A percentile compares a stretch with the other conserved stretches of the same genome.
Conservation (phyloP, 192 early-diverging fungal species). For the Linnemannia zychae region DNA sequence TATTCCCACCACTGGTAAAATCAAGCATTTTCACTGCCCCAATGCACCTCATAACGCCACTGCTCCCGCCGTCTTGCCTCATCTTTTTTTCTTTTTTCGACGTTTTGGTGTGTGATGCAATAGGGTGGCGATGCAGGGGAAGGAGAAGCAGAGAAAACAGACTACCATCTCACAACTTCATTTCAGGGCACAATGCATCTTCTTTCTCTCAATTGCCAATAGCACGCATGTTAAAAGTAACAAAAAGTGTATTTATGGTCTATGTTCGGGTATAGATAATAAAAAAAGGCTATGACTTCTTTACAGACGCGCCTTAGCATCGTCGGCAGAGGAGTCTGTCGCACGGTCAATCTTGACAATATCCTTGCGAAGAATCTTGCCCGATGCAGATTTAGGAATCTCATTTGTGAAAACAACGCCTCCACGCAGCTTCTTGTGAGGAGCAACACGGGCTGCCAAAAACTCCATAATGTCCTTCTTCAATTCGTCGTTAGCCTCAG, state of each 20-base stretch:
- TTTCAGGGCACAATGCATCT: background rate
- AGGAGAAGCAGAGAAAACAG: background rate
- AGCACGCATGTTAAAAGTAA: background rate
- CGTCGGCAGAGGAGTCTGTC: conserved; percentile 1
- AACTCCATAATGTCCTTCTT: conserved; percentile 67
- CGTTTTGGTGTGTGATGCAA: background rate
- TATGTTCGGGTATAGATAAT: background rate
- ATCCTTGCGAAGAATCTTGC: conserved; percentile 86
- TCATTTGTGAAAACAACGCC: conserved; percentile 78
- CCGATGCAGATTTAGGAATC: conserved; percentile 86
- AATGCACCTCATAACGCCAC: background rate
- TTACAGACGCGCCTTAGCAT: conserved; percentile 16
- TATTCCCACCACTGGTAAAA: background rate
- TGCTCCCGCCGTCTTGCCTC: background rate
- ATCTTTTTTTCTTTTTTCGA: background rate
- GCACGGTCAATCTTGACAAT: conserved; percentile 59
- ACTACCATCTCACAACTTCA: background rate
- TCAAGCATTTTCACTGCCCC: background rate
- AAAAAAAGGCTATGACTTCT: background rate
- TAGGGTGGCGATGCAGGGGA: background rate
- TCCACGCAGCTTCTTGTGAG: conserved; percentile 85
- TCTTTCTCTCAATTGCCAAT: background rate
- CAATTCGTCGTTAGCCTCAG: conserved; percentile 45
- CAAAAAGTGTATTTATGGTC: background rate
- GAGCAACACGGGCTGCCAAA: conserved; percentile 71